These are phyloP conservation scores for Tilletia setariae DNA, from an alignment of 1,284 basidiomycete genomes.

Conservation along the genomic window DNA sequence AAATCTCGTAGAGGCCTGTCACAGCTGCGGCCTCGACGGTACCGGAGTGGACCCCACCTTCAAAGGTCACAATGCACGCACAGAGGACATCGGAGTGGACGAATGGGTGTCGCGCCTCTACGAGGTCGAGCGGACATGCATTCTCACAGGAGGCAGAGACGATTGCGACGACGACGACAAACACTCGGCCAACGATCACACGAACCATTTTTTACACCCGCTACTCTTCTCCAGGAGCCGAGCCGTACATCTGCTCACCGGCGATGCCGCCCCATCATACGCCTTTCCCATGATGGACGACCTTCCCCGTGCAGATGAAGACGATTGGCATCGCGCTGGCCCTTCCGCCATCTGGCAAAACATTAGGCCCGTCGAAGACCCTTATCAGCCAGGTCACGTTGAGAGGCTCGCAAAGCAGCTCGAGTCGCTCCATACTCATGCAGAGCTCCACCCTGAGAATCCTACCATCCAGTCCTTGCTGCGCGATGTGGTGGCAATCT, in stretches of 20 bases:
- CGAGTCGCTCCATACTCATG: background rate
- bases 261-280: background rate
- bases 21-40: background rate
- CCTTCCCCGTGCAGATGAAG: background rate
- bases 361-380: background rate
- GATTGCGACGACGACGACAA: too few relatives aligned
- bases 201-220: constrained; percentile 4
- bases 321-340: background rate
- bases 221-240: background rate
- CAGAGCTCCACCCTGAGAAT: background rate
- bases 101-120: background rate
- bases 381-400: background rate
- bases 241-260: constrained; percentile 1
- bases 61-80: background rate
- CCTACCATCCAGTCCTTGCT: background rate
- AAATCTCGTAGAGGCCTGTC: background rate
- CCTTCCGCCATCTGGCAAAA: background rate
- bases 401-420: background rate
- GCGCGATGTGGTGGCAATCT: constrained; percentile 8
- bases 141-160: too few relatives aligned
- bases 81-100: background rate
- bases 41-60: background rate
- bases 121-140: background rate
- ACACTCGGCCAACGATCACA: too few relatives aligned
- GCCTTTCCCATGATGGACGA: background rate